phyloP scores from a whole-genome alignment of 768 basidiomycete species.

The Tylopilus intermedius region DNA sequence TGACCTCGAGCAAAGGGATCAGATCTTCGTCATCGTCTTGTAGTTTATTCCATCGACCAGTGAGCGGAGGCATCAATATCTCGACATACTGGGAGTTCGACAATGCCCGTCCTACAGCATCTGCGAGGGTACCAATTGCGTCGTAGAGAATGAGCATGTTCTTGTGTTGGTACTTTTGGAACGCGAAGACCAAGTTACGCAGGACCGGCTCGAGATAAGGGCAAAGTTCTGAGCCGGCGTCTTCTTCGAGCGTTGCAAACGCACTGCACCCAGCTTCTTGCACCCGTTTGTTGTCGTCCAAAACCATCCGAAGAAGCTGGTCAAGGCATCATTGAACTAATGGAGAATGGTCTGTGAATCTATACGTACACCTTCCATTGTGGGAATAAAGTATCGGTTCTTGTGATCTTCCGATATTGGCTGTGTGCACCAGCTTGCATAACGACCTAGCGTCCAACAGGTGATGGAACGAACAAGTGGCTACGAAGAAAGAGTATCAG shows the following conservation, averaged over 20 bases:
- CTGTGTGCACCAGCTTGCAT: conserved; percentile 96
- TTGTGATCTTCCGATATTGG: conserved; percentile 82
- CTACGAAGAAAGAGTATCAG: conserved; percentile 36
- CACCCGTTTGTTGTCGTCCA: conserved; percentile 97
- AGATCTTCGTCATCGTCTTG: conserved; percentile 89
- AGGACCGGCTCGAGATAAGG: conserved; percentile 95
- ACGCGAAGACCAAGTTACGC: conserved; percentile 91
- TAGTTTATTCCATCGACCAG: conserved; percentile 83
- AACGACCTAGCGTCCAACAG: conserved; percentile 99
- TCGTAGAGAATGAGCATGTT: conserved; percentile 98
- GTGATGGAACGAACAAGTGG: conserved; percentile 97
- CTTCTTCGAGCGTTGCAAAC: conserved; percentile 97
- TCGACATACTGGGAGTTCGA: conserved; percentile 85
- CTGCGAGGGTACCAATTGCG: conserved; percentile 96
- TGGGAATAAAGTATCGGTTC: conserved; percentile 87
- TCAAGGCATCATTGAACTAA: background rate
- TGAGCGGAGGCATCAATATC: conserved; percentile 93
- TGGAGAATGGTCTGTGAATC: conserved; percentile 14
- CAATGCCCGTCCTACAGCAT: conserved; percentile 87
- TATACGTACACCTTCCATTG: conserved; percentile 88
- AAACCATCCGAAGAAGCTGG: conserved; percentile 94
- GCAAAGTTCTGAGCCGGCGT: conserved; percentile 83
- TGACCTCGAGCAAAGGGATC: conserved; percentile 91
- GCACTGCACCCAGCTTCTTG: conserved; percentile 99
- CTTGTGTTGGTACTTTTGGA: conserved; percentile 98